Conservation (phyloP, 1,284 basidiomycete genomes). For the Stygiomarasmius scandens region DNA sequence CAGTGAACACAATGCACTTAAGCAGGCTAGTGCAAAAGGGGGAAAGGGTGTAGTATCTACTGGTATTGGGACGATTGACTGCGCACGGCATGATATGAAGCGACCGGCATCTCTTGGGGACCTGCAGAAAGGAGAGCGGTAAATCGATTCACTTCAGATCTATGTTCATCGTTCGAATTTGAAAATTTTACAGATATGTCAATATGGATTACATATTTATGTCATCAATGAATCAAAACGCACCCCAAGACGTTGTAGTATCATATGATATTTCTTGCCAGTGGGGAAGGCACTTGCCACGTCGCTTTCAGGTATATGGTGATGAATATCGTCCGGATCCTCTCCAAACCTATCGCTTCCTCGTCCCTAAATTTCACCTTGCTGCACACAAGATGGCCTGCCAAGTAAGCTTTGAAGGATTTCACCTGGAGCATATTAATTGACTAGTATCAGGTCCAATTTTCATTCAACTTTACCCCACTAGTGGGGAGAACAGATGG, state of each 20-base stretch:
- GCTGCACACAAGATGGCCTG: conserved; percentile 16
- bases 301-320: background rate
- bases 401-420: background rate
- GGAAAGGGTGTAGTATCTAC: background rate
- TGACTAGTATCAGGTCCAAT: conserved; percentile 13
- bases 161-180: no score
- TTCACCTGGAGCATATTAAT: background rate
- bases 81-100: conserved; percentile 22
- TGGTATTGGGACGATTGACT: conserved; percentile 10
- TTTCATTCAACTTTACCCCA: conserved; percentile 23
- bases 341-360: background rate
- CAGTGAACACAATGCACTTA: conserved; percentile 6
- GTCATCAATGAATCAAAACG: conserved; percentile 1
- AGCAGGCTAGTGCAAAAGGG: background rate
- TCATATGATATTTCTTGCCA: conserved; percentile 19
- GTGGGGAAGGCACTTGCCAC: conserved; percentile 8
- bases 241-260: background rate
- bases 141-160: no score
- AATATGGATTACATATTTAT: conserved; percentile 20
- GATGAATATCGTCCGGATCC: background rate
- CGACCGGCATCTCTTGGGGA: conserved; percentile 18
- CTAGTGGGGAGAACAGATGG: conserved; percentile 30
- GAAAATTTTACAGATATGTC: conserved; percentile 10
- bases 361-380: conserved; percentile 20
- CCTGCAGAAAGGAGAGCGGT: conserved; percentile 26